A percentile compares a stretch with the other conserved stretches of the same genome.
phyloP scores from a whole-genome alignment of 768 basidiomycete genomes.

The Chalciporus piperatus region DNA sequence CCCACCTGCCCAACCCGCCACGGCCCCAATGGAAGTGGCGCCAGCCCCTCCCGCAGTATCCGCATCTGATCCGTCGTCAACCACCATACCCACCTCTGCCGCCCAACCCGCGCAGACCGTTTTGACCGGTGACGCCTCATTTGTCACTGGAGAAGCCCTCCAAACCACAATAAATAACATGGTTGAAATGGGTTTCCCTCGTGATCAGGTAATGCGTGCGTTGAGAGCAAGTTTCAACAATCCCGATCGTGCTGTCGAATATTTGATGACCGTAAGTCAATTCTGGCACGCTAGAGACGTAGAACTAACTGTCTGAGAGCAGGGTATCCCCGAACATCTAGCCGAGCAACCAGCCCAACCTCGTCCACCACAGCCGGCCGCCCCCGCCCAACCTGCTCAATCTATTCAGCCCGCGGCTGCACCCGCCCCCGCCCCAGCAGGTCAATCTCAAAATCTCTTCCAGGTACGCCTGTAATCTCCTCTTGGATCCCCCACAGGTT shows the following conservation, averaged over 20 bases:
- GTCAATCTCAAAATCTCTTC: conserved; percentile 80
- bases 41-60: conserved; percentile 30
- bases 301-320: conserved; percentile 6
- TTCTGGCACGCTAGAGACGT: conserved; percentile 1
- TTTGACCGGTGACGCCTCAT: conserved; percentile 51
- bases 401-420: conserved; percentile 38
- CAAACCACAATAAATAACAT: conserved; percentile 80
- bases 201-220: conserved; percentile 81
- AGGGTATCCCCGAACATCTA: conserved; percentile 82
- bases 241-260: conserved; percentile 97
- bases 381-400: conserved; percentile 31
- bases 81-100: conserved; percentile 33
- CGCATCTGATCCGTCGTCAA: conserved; percentile 29
- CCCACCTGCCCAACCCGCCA: conserved; percentile 11
- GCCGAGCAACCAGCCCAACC: conserved; percentile 22
- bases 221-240: conserved; percentile 95
- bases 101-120: conserved; percentile 30
- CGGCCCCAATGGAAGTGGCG: conserved; percentile 18
- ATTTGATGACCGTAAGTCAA: conserved; percentile 79
- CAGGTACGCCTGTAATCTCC: conserved; percentile 47
- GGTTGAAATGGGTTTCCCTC: conserved; percentile 91
- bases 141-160: conserved; percentile 74
- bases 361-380: conserved; percentile 30
- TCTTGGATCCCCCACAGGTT: neutral
- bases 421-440: conserved; percentile 36